These are phyloP conservation scores for Botrytis cinerea DNA, from an alignment of 2,329 filamentous ascomycete species.

Conservation along the genomic window DNA sequence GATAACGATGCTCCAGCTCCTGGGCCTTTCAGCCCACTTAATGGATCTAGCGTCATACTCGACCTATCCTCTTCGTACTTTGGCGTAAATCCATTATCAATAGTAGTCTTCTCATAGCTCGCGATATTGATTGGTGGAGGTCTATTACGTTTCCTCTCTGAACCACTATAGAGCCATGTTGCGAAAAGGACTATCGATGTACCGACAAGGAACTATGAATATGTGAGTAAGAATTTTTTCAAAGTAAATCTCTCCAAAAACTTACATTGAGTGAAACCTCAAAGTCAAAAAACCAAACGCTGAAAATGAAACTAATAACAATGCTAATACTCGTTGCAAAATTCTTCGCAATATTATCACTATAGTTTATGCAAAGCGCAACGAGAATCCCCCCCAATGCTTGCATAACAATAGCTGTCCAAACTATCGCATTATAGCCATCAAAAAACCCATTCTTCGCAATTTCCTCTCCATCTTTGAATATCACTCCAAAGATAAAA, in stretches of 20 bases:
- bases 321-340: conserved; percentile 93
- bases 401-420: conserved; percentile 81
- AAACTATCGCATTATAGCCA: conserved; percentile 91
- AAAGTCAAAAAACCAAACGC: conserved; percentile 83
- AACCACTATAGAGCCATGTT: conserved; percentile 80
- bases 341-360: conserved; percentile 90
- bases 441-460: conserved; percentile 86
- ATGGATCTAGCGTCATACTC: conserved; percentile 38
- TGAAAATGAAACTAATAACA: conserved; percentile 80
- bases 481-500: conserved; percentile 80
- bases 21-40: conserved; percentile 45
- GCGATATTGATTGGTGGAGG: conserved; percentile 69
- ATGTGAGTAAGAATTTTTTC: background rate
- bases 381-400: conserved; percentile 83
- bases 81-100: conserved; percentile 42
- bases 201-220: conserved; percentile 74
- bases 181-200: conserved; percentile 76
- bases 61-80: conserved; percentile 38
- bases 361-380: conserved; percentile 77
- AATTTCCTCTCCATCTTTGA: conserved; percentile 84
- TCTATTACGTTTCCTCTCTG: conserved; percentile 59
- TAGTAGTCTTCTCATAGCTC: conserved; percentile 68
- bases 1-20: conserved; percentile 44
- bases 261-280: conserved; percentile 71
- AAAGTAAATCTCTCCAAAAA: conserved; percentile 29